These are phyloP conservation scores for Chalaropsis ovoidea DNA, from an alignment of 2,329 filamentous ascomycete genomes.

Conservation along the genomic window DNA sequence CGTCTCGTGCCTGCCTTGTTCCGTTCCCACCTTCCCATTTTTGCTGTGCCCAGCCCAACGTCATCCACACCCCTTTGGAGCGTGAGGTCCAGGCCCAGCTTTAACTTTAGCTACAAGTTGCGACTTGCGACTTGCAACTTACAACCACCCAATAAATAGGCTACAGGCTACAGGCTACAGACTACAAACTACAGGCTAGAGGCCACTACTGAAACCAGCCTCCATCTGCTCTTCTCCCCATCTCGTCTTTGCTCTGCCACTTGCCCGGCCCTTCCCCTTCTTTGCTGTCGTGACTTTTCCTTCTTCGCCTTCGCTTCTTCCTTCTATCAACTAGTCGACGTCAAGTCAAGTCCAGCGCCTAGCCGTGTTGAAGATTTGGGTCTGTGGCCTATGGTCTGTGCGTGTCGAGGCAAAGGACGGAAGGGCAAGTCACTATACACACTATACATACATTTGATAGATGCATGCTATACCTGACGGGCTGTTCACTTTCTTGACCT, in stretches of 20 bases:
- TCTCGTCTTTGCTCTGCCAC: neutral
- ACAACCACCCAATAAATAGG: too few species aligned
- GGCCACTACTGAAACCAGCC: neutral
- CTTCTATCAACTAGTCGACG: too few species aligned
- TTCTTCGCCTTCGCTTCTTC: too few species aligned
- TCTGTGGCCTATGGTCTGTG: conserved; percentile 6
- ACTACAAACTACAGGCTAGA: neutral
- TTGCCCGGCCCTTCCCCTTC: too few species aligned
- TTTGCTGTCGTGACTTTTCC: too few species aligned
- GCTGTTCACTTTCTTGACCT: neutral
- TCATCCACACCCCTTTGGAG: neutral
- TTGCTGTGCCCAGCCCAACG: neutral
- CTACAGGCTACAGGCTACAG: neutral
- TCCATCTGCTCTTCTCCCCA: neutral
- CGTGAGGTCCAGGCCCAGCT: neutral
- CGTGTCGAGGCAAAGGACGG: neutral
- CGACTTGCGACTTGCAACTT: too few species aligned
- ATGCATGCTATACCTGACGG: neutral
- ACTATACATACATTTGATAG: neutral
- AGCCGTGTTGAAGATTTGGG: neutral
- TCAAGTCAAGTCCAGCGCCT: too few species aligned
- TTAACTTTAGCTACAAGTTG: too few species aligned
- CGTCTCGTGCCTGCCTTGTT: neutral
- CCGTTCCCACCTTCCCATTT: neutral
- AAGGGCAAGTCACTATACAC: neutral